Base-by-base conservation (phyloP, 2,329 filamentous ascomycete genomes). In the Dactylellina drechsleri region DNA sequence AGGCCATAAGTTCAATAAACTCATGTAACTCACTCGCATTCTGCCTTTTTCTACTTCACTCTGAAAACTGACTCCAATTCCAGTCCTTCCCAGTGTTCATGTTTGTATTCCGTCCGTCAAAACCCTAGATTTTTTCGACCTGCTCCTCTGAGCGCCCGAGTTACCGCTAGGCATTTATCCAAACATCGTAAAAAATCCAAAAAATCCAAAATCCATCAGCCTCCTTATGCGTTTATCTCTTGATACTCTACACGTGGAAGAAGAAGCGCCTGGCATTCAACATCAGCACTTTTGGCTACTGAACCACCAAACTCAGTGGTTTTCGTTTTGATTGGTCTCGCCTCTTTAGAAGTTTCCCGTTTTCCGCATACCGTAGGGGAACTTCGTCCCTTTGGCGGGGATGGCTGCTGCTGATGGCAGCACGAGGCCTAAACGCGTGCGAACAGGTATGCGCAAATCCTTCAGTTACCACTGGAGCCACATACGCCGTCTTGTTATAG, bases 391-490 rank as follows among this genome's bases (percentile, higher is more conserved):
- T 57, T 47, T 49, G 41, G 56, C 56, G 70, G 70, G 43, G 41
- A 74, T 74, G 70, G 70, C 70, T 64, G 70, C 70, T 31, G 70
- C 70, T 16, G 70, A 74, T 65, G 70, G 70, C 28, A 82, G 80
- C 77, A 94, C 70, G 57, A 67, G 93, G 81, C 89, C 92, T n/a
- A 94, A 90, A 83, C 86, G 93, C 77, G 92, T 96, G 16, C 89
- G 94, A 54, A 97, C 93, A 2, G 93, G 93, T 43, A 97, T 58
- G 74, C 40, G 56, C 6, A 10, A 36, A 36, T 36, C 31, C 31
- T 8, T 36, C 10, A 36, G 31, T 10, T 36, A 36, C 10, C 31
- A 10, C 5, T 10, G 10, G 31, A 36, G 6, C 5, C 2, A 36
- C 31, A 36, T 36, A 36, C 6, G 6, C 10, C 31, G 6, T 36